Evolutionary conservation across 2,329 filamentous ascomycete species (phyloP).

Genomic region (Lasiodiplodia sp.): DNA sequence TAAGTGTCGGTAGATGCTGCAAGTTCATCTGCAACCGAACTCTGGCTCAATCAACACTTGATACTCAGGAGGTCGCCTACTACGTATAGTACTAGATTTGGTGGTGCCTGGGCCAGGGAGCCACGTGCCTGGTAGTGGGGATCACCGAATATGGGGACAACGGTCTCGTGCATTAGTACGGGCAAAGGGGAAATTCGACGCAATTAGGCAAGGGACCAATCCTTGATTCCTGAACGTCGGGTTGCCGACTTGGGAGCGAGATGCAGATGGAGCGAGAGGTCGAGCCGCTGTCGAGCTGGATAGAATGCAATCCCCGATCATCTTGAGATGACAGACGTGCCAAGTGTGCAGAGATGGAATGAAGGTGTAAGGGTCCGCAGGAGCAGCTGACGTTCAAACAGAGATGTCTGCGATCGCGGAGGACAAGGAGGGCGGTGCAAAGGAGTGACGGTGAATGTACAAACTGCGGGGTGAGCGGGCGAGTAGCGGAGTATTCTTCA

Average conservation of each 20-base stretch:
- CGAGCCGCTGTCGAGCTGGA: neutral
- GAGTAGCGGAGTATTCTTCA: neutral
- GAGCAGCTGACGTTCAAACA: neutral
- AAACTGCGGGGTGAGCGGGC: neutral
- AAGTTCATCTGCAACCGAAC: neutral
- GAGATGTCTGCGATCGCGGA: neutral
- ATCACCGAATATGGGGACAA: neutral
- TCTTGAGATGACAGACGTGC: neutral
- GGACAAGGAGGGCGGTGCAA: neutral
- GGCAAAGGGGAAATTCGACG: constrained; percentile 3
- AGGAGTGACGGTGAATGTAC: neutral
- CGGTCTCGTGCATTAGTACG: neutral
- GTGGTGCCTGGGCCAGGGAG: neutral
- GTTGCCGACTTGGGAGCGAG: neutral
- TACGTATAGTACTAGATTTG: neutral
- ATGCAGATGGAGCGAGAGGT: no score
- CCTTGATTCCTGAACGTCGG: constrained; percentile 2
- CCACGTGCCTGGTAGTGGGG: neutral
- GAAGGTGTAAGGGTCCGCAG: neutral
- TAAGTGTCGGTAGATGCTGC: neutral
- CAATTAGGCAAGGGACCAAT: neutral
- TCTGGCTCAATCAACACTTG: no score
- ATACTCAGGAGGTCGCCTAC: no score
- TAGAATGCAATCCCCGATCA: neutral
- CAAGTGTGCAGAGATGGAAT: neutral